A percentile compares a stretch with the other conserved stretches of the same genome.
Evolutionary conservation across 2,329 filamentous ascomycete species (phyloP).

Genomic region (Fusarium humuli): DNA sequence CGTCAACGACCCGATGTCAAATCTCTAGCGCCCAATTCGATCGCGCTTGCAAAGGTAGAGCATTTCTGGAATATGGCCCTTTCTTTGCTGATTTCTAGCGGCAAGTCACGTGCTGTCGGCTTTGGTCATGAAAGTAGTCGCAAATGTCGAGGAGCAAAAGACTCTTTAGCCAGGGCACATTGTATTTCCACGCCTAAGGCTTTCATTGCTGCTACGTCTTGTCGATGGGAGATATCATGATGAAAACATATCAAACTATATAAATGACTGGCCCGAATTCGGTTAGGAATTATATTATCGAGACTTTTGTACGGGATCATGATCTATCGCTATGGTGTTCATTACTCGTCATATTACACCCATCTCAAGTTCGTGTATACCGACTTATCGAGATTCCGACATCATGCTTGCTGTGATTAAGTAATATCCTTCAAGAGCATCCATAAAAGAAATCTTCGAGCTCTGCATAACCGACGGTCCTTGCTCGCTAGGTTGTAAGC

Average conservation of each 20-base stretch:
- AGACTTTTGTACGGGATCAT: background rate
- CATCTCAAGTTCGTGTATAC: background rate
- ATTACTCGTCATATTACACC: background rate
- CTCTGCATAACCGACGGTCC: conserved; percentile 11
- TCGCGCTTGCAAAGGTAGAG: background rate
- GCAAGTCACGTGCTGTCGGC: background rate
- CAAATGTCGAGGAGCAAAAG: too few relatives aligned
- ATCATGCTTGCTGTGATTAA: conserved; percentile 19
- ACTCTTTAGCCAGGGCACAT: too few relatives aligned
- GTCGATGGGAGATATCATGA: too few relatives aligned
- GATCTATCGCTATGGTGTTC: background rate
- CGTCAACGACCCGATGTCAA: conserved; percentile 14
- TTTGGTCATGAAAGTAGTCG: background rate
- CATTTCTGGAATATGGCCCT: background rate
- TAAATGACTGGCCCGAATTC: background rate
- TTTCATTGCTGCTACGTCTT: too few relatives aligned
- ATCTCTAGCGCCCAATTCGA: background rate
- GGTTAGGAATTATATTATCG: background rate
- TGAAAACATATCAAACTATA: too few relatives aligned
- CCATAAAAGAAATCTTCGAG: conserved; percentile 2
- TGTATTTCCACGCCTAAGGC: too few relatives aligned
- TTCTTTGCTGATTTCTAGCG: background rate
- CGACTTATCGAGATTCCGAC: background rate
- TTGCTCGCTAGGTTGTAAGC: background rate
- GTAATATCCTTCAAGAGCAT: conserved; percentile 21